Conservation (phyloP, 495 filamentous ascomycete genomes). For the Aspergillus incahuasiensis region DNA sequence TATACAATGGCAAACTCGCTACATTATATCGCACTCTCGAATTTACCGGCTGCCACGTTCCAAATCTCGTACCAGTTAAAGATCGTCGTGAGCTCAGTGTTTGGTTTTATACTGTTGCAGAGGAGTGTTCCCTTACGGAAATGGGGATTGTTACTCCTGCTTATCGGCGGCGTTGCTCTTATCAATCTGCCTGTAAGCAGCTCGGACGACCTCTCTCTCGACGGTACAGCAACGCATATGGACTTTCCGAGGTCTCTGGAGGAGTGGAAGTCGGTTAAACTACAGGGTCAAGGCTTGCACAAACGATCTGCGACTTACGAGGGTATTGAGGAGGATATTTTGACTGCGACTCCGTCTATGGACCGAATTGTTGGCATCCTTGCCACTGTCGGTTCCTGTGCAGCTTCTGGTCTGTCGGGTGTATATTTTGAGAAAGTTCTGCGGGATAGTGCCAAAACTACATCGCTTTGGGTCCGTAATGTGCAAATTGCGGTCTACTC, state of each 20-base stretch:
- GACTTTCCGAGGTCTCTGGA: conserved; percentile 70
- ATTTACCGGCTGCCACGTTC: conserved; percentile 86
- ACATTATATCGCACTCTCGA: conserved; percentile 88
- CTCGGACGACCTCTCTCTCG: conserved; percentile 44
- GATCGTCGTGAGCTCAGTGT: conserved; percentile 86
- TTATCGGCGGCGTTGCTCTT: conserved; percentile 80
- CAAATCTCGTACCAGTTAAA: conserved; percentile 92
- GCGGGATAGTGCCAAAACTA: conserved; percentile 66
- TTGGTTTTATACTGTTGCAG: conserved; percentile 71
- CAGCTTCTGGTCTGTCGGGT: conserved; percentile 76
- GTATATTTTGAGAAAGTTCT: conserved; percentile 95
- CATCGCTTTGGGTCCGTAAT: conserved; percentile 87
- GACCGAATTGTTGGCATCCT: conserved; percentile 72
- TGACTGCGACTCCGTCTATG: conserved; percentile 58
- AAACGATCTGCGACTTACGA: conserved; percentile 92
- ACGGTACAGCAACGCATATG: conserved; percentile 47
- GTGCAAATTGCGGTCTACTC: conserved; percentile 92
- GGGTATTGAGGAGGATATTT: conserved; percentile 80
- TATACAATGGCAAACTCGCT: conserved; percentile 89
- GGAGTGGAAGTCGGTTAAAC: conserved; percentile 45
- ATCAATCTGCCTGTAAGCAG: conserved; percentile 68
- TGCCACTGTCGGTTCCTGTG: conserved; percentile 69
- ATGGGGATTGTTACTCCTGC: conserved; percentile 76
- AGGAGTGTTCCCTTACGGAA: conserved; percentile 62
- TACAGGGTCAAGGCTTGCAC: conserved; percentile 42